Base-by-base conservation (phyloP, 164 flowering plant species). In the Magnolia officinalis region DNA sequence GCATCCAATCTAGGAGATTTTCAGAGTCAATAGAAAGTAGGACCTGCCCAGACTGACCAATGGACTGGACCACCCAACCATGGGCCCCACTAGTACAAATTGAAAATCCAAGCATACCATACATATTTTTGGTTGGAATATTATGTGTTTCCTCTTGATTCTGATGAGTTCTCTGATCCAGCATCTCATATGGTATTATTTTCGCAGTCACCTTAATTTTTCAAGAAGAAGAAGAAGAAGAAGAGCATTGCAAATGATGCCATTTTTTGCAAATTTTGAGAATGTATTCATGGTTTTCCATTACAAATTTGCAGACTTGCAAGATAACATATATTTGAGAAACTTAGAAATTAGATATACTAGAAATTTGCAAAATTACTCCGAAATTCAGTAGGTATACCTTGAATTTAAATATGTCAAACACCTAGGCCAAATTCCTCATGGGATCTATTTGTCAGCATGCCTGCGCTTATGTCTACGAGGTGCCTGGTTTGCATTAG, bases 391-490 rank as follows among this genome's bases (percentile, higher is more conserved):
- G 18, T 29, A 20, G 13, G 49, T 37, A 23, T 74, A 78, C 80
- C 80, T 78, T 59, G 66, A 74, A 52, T 23, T 45, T 67, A 61
- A 58, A 5, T 58, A 59, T 21, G 21, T 10, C 50, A 74, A 26
- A 69, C 24, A 19, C 70, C 16, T 50, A 50, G 72, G 24, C 70
- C 70, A 58, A 67, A 45, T 26, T 21, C 64, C 64, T 18, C 24
- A 21, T 63, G 31, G 9, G 50, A 26, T 77, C 77, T 70, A 80
- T 75, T 81, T 82, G 59, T 84, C 85, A 31, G 81, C 51, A 79
- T 82, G 85, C 31, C 73, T 80, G 49, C 88, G 82, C 72, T 86
- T 86, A 37, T 77, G 80, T 84, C 85, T 89, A 29, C 92, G 91
- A 74, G 92, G 97, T 67, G 83, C 64, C 66, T 89, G 90, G 79